phyloP scores from a whole-genome alignment of 257 asterid genomes.

The Buddleja alternifolia region DNA sequence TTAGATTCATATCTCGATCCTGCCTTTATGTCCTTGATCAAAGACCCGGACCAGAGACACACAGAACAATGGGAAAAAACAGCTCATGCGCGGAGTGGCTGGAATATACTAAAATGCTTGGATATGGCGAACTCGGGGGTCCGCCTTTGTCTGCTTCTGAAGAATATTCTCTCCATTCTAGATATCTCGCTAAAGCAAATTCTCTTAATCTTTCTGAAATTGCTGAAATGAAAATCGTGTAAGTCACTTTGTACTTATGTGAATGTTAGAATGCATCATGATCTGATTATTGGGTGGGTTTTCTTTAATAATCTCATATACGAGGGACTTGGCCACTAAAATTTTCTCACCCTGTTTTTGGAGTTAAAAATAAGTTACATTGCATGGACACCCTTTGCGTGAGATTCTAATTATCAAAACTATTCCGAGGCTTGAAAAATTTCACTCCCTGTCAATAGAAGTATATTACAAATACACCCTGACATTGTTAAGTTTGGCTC shows the following conservation, averaged over 20 bases:
- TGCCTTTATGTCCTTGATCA: conserved; percentile 88
- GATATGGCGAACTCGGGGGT: conserved; percentile 90
- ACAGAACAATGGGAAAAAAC: conserved; percentile 92
- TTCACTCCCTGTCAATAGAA: no score
- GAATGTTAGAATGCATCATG: not conserved
- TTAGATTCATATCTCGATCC: conserved; percentile 91
- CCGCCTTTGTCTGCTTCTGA: conserved; percentile 90
- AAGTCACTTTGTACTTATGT: conserved; percentile 41
- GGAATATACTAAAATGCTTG: conserved; percentile 74
- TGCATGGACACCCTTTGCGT: no score
- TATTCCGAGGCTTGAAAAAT: no score
- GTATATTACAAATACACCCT: no score
- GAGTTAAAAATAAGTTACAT: no score
- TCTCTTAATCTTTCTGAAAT: conserved; percentile 85
- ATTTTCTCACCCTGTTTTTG: no score
- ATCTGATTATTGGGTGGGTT: not conserved
- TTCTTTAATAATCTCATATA: not conserved
- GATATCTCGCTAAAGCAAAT: conserved; percentile 95
- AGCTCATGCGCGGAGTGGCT: conserved; percentile 76
- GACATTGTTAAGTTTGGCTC: no score
- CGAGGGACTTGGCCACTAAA: not conserved
- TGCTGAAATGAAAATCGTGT: conserved; percentile 95
- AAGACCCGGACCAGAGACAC: conserved; percentile 88
- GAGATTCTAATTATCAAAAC: no score
- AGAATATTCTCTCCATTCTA: conserved; percentile 91